These are phyloP conservation scores for Hibiscus trionum DNA, from an alignment of 345 rosid genomes.

Conservation along the genomic window DNA sequence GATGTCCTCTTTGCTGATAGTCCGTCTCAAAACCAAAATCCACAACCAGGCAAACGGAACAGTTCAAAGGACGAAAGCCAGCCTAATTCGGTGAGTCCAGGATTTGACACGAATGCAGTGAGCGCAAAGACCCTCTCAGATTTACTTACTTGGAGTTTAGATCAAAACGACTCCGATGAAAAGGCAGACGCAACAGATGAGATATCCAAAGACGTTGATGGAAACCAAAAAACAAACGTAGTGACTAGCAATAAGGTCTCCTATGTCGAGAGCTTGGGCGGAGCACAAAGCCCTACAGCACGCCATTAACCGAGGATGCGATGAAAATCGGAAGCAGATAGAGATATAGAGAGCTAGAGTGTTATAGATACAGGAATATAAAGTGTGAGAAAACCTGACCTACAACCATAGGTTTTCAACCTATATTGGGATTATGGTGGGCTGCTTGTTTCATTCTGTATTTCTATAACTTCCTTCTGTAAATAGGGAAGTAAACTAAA, in stretches of 20 bases:
- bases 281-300: conserved; percentile 54
- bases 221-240: conserved; percentile 23
- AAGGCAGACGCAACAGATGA: conserved; percentile 30
- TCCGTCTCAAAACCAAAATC: conserved; percentile 37
- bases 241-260: conserved; percentile 36
- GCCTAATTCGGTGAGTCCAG: neutral
- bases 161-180: conserved; percentile 24
- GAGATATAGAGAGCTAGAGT: neutral
- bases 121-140: conserved; percentile 45
- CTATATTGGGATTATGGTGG: neutral
- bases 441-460: neutral
- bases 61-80: conserved; percentile 7
- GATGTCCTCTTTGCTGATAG: conserved; percentile 70
- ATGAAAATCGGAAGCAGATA: neutral
- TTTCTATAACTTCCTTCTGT: neutral
- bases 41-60: conserved; percentile 23
- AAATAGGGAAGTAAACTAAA: neutral
- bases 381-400: conserved; percentile 16
- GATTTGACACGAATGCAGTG: conserved; percentile 11
- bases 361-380: neutral
- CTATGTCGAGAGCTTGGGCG: conserved; percentile 42
- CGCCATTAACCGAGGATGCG: conserved; percentile 29
- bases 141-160: conserved; percentile 58
- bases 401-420: conserved; percentile 7
- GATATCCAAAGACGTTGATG: conserved; percentile 22